Evolutionary conservation across 768 basidiomycete genomes (phyloP).

Genomic region (Mycena metata): DNA sequence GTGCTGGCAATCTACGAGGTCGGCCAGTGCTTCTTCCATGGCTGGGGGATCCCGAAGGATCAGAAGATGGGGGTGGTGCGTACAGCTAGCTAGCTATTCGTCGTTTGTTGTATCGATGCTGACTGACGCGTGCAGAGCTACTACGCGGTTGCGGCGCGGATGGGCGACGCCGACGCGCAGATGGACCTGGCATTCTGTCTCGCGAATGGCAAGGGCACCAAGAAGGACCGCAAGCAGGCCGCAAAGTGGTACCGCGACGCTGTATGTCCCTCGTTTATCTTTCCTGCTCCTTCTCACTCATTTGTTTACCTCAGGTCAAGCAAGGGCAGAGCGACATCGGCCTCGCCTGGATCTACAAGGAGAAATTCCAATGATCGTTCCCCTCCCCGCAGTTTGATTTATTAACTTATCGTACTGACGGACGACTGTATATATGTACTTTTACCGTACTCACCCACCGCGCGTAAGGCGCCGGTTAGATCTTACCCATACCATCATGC

Average conservation of each 20-base stretch:
- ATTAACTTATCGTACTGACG: not conserved
- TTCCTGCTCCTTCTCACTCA: not conserved
- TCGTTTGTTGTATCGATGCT: conserved; percentile 12
- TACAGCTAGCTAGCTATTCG: conserved; percentile 33
- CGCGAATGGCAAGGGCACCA: conserved; percentile 89
- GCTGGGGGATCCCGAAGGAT: conserved; percentile 90
- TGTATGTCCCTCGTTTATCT: conserved; percentile 54
- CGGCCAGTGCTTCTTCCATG: conserved; percentile 92
- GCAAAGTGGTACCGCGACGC: conserved; percentile 95
- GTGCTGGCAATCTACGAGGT: conserved; percentile 93
- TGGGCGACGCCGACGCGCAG: conserved; percentile 92
- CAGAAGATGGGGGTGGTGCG: conserved; percentile 90
- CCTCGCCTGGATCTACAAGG: conserved; percentile 93
- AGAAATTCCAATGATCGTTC: conserved; percentile 71
- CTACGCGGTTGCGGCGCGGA: conserved; percentile 83
- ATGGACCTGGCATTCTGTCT: conserved; percentile 88
- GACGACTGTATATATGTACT: conserved; percentile 9
- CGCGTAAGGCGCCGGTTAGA: conserved; percentile 15
- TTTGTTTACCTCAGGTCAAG: conserved; percentile 47
- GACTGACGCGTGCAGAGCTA: conserved; percentile 68
- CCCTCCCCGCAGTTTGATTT: not conserved
- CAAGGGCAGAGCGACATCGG: conserved; percentile 88
- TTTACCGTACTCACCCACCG: conserved; percentile 17
- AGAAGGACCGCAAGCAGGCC: conserved; percentile 88
- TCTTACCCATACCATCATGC: not conserved